phyloP scores from a whole-genome alignment of 2,329 filamentous ascomycete species.

The Talaromyces verruculosus region DNA sequence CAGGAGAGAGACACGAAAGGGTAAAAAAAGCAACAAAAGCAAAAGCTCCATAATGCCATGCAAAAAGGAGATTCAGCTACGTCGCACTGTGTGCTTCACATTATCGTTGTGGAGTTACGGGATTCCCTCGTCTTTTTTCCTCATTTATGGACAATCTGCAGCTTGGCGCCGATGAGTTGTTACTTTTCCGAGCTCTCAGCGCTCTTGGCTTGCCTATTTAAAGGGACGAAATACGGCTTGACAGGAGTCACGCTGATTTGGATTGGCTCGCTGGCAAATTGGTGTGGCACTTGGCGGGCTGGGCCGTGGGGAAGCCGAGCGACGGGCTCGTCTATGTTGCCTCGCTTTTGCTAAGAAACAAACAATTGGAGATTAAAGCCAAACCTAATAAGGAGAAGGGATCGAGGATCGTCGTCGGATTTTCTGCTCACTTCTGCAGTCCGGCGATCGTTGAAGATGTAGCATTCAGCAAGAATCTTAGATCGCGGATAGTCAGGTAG shows the following conservation, averaged over 20 bases:
- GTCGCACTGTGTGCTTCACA: neutral
- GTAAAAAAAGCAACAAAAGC: neutral
- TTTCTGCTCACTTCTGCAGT: neutral
- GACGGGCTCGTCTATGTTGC: neutral
- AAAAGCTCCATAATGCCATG: conserved; percentile 1
- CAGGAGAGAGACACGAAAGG: neutral
- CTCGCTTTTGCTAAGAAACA: neutral
- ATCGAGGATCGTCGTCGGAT: neutral
- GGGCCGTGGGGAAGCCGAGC: neutral
- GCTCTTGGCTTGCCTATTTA: neutral
- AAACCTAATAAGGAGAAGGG: neutral
- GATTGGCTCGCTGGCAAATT: conserved; percentile 4
- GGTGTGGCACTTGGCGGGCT: conserved; percentile 7
- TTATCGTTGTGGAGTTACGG: conserved; percentile 6
- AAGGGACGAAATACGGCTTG: neutral
- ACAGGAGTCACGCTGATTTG: neutral
- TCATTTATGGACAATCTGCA: neutral
- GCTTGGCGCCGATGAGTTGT: conserved; percentile 9
- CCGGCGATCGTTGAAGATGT: neutral
- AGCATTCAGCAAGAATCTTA: neutral
- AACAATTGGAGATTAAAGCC: neutral
- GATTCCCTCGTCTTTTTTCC: neutral
- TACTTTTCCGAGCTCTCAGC: conserved; percentile 4
- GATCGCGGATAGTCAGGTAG: neutral
- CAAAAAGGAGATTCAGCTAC: conserved; percentile 10